Percentiles rank a stretch among this genome's conserved stretches.
Evolutionary conservation across 1,284 basidiomycete genomes (phyloP).

Genomic region (Pterulicium gracile): DNA sequence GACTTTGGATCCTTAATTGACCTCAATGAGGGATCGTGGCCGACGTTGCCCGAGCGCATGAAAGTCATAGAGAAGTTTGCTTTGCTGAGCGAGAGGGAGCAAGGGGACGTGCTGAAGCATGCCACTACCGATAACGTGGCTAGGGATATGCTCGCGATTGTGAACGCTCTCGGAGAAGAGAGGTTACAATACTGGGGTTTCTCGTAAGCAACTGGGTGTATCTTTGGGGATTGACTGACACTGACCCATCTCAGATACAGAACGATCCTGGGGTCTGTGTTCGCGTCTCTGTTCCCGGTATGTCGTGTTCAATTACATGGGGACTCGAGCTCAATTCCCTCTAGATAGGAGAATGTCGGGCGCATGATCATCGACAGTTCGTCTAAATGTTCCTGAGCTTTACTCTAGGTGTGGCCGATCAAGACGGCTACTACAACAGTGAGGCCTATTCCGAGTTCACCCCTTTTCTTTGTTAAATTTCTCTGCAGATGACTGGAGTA

Average conservation of each 20-base stretch:
- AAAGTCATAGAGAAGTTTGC: not conserved
- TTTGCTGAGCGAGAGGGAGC: not conserved
- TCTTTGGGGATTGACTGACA: conserved; percentile 11
- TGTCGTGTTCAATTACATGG: too few species aligned
- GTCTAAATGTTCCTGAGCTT: not conserved
- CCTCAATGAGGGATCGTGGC: not conserved
- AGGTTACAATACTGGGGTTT: conserved; percentile 44
- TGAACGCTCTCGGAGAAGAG: conserved; percentile 28
- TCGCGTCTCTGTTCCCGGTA: conserved; percentile 38
- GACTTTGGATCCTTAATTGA: not conserved
- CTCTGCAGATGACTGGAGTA: conserved; percentile 15
- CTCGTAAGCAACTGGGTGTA: conserved; percentile 22
- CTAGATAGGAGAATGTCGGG: conserved; percentile 28
- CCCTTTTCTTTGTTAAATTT: not conserved
- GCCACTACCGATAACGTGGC: conserved; percentile 15
- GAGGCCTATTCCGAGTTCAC: conserved; percentile 4
- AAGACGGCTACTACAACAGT: conserved; percentile 23
- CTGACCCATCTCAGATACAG: conserved; percentile 25
- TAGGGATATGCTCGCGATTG: conserved; percentile 4
- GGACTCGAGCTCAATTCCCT: too few species aligned
- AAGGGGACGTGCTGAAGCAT: conserved; percentile 12
- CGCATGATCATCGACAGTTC: conserved; percentile 25
- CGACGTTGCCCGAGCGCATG: not conserved
- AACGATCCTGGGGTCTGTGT: conserved; percentile 32
- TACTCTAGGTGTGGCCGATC: conserved; percentile 20